Conservation (phyloP, 225 moss, liverwort and hornwort genomes). For the Polytrichum formosum region DNA sequence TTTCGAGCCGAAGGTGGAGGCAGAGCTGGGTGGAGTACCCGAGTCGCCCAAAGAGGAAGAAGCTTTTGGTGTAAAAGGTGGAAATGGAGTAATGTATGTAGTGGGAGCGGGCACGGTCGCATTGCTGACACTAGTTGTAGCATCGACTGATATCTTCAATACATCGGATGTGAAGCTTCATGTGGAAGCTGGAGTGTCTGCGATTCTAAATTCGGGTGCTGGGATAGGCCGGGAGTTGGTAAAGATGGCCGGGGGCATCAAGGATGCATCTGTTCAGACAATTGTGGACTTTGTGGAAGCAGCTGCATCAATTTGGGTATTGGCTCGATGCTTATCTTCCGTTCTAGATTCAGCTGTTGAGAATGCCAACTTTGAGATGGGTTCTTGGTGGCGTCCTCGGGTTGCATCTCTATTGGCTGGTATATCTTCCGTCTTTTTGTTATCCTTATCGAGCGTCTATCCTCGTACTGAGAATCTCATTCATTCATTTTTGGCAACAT, state of each 20-base stretch:
- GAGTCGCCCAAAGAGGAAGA: conserved; percentile 8
- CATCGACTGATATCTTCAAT: conserved; percentile 40
- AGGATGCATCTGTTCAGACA: conserved; percentile 44
- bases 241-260: conserved; percentile 34
- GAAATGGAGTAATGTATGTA: conserved; percentile 25
- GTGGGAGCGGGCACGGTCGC: conserved; percentile 62
- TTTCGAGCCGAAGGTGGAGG: conserved; percentile 4
- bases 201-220: conserved; percentile 51
- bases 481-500: background rate
- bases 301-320: conserved; percentile 56
- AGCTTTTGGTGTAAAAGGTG: conserved; percentile 4
- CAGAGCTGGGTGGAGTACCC: conserved; percentile 12
- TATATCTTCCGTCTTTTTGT: background rate
- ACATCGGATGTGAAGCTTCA: conserved; percentile 41
- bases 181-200: conserved; percentile 55
- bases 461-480: too few relatives aligned
- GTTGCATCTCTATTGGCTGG: conserved; percentile 85
- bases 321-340: conserved; percentile 68
- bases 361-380: conserved; percentile 60
- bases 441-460: too few relatives aligned
- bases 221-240: conserved; percentile 59
- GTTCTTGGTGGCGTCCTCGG: conserved; percentile 87
- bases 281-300: conserved; percentile 65
- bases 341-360: conserved; percentile 64
- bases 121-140: conserved; percentile 53